phyloP scores from a whole-genome alignment of 139 green algal genomes.

The Asterochloris sp. region DNA sequence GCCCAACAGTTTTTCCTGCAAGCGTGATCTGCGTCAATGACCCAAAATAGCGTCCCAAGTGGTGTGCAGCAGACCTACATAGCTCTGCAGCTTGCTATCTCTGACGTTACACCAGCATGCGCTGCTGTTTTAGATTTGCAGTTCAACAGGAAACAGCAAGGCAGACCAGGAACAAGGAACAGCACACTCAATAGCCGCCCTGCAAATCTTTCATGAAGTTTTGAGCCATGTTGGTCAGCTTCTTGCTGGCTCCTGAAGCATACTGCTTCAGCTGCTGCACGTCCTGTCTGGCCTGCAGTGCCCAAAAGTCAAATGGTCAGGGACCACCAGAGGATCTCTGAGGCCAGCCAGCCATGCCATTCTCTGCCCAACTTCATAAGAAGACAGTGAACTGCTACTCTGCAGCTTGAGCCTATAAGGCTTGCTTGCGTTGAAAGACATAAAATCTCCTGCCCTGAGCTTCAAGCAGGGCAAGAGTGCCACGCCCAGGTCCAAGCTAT shows the following conservation, averaged over 20 bases:
- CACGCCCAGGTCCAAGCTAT: neutral
- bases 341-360: neutral
- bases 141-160: neutral
- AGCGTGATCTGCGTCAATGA: too few species aligned
- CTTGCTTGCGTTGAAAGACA: neutral
- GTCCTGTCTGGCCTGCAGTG: conserved; percentile 70
- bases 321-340: neutral
- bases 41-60: too few species aligned
- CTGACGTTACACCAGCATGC: neutral
- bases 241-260: conserved; percentile 50
- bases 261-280: conserved; percentile 64
- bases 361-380: neutral
- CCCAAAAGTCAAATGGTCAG: neutral
- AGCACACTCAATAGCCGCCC: conserved; percentile 34
- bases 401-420: neutral
- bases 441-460: neutral
- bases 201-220: conserved; percentile 72
- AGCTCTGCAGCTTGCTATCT: neutral
- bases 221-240: conserved; percentile 62
- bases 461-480: too few species aligned
- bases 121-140: neutral
- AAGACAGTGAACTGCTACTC: neutral
- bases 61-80: neutral
- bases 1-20: too few species aligned
- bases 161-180: neutral